These are phyloP conservation scores for Petunia hybrid DNA, from an alignment of 305 asterid genomes.

Conservation along the genomic window DNA sequence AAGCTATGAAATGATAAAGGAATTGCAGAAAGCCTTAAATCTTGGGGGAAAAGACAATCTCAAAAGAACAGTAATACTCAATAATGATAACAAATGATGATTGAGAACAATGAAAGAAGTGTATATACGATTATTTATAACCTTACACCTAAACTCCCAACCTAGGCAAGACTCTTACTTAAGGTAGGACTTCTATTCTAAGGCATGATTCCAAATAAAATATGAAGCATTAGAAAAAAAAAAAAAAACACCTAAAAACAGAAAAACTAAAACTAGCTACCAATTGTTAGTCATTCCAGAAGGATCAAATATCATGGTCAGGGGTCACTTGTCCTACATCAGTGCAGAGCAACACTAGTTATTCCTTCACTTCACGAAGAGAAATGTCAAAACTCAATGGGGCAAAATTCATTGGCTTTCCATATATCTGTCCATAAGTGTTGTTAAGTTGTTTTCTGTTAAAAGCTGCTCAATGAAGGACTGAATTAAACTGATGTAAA, in stretches of 20 bases:
- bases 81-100: neutral
- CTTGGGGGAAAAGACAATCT: neutral
- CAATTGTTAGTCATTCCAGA: neutral
- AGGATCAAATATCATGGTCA: neutral
- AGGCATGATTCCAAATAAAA: neutral
- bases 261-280: neutral
- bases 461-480: neutral
- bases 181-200: neutral
- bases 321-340: neutral
- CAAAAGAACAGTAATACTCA: neutral
- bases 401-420: neutral
- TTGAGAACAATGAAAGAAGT: neutral
- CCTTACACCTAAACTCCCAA: neutral
- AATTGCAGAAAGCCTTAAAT: neutral
- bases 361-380: neutral
- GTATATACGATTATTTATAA: neutral
- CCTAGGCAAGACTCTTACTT: neutral
- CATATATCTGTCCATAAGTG: neutral
- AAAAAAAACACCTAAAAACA: neutral
- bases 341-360: neutral
- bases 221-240: neutral
- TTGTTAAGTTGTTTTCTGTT: neutral
- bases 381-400: conserved; percentile 18
- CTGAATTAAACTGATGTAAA: conserved; percentile 32
- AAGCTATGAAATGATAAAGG: conserved; percentile 25